phyloP scores from a whole-genome alignment of 768 basidiomycete genomes.

The Chlorophyllum brunneum region DNA sequence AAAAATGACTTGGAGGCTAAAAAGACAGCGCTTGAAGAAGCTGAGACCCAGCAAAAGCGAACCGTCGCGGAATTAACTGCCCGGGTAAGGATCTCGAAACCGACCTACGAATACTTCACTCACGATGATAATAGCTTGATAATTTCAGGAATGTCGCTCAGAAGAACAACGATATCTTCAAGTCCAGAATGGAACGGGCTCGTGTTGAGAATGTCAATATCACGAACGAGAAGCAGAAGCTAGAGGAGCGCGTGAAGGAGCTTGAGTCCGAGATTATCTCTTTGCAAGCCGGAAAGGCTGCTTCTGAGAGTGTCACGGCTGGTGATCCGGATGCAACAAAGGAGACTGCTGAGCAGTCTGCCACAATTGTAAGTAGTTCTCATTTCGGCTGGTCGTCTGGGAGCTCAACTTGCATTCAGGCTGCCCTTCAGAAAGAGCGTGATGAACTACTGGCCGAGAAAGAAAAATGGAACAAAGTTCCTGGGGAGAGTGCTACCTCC shows the following conservation, averaged over 20 bases:
- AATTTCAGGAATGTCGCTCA: slow-evolving; percentile 30
- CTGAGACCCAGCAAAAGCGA: slow-evolving; percentile 11
- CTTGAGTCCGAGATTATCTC: slow-evolving; percentile 33
- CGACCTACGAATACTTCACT: neutral
- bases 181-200: slow-evolving; percentile 26
- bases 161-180: slow-evolving; percentile 28
- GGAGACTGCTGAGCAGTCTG: slow-evolving; percentile 28
- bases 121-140: slow-evolving; percentile 29
- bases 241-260: slow-evolving; percentile 34
- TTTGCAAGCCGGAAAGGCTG: slow-evolving; percentile 23
- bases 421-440: slow-evolving; percentile 51
- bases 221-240: slow-evolving; percentile 32
- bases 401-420: slow-evolving; percentile 29
- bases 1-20: slow-evolving; percentile 13
- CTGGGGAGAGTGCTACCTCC: slow-evolving; percentile 22
- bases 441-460: slow-evolving; percentile 63
- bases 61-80: slow-evolving; percentile 7
- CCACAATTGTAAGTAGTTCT: slow-evolving; percentile 30
- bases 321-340: slow-evolving; percentile 22
- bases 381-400: neutral
- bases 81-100: slow-evolving; percentile 15
- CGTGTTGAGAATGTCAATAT: slow-evolving; percentile 33
- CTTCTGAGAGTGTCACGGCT: slow-evolving; percentile 18
- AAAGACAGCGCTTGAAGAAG: slow-evolving; percentile 18
- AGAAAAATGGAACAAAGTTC: slow-evolving; percentile 35